Conservation (phyloP, 176 grass and related monocot genomes). For the Rhipidocladum racemiflorum region DNA sequence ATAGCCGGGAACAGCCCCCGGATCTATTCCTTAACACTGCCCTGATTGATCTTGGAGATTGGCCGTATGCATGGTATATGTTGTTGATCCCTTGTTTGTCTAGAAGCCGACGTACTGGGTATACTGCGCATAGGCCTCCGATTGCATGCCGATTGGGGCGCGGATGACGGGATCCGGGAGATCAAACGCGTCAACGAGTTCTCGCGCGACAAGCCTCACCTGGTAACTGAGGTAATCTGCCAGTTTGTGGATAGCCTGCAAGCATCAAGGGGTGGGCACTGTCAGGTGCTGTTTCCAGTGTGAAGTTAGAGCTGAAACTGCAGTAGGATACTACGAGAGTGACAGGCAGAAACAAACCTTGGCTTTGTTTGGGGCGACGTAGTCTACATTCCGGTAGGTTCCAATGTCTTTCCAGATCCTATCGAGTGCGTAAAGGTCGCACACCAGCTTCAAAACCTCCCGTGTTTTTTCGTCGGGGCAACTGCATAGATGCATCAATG, state of each 20-base stretch:
- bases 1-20: too few species aligned
- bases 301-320: constrained; percentile 8
- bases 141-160: constrained; percentile 84
- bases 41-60: background rate
- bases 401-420: constrained; percentile 97
- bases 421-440: constrained; percentile 90
- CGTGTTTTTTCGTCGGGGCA: constrained; percentile 75
- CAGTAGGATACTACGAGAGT: background rate
- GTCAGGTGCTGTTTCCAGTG: constrained; percentile 8
- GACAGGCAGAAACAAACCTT: constrained; percentile 55
- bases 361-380: constrained; percentile 95
- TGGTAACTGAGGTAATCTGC: constrained; percentile 93
- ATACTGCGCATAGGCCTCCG: constrained; percentile 80
- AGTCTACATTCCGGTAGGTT: constrained; percentile 89
- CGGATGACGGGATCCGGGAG: constrained; percentile 78
- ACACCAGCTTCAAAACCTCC: constrained; percentile 73
- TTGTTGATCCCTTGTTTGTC: background rate
- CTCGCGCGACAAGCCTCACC: constrained; percentile 70
- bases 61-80: background rate
- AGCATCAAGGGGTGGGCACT: background rate
- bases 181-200: constrained; percentile 84
- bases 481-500: constrained; percentile 50
- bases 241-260: constrained; percentile 91
- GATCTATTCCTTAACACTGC: too few species aligned
- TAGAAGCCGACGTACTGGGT: constrained; percentile 81